Percentiles rank a stretch among this genome's conserved stretches.
Evolutionary conservation across 495 filamentous ascomycete species (phyloP).

Genomic region (Trichocladium antarcticum): DNA sequence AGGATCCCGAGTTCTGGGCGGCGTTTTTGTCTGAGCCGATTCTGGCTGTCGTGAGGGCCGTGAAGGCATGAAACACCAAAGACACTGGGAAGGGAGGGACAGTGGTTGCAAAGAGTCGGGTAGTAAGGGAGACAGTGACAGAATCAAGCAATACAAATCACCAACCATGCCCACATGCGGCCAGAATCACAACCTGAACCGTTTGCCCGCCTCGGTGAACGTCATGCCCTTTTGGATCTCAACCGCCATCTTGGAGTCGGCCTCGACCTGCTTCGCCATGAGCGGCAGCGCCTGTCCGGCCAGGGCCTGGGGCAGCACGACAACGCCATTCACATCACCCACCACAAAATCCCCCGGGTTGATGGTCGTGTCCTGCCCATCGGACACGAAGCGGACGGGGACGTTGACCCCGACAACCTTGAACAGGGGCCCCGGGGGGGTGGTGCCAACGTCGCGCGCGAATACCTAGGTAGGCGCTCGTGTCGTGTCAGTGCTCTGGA

Average conservation of each 20-base stretch:
- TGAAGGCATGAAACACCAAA: too few species aligned
- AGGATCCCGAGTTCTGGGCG: conserved; percentile 20
- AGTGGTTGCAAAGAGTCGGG: too few species aligned
- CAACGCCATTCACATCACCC: conserved; percentile 47
- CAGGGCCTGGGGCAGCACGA: conserved; percentile 35
- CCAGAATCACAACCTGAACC: conserved; percentile 24
- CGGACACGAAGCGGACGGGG: conserved; percentile 29
- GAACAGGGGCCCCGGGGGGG: conserved; percentile 36
- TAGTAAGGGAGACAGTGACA: too few species aligned
- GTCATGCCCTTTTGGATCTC: conserved; percentile 41
- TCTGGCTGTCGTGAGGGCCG: conserved; percentile 12
- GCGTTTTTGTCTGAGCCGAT: conserved; percentile 18
- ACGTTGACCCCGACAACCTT: conserved; percentile 37
- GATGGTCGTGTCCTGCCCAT: conserved; percentile 39
- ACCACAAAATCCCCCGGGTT: conserved; percentile 48
- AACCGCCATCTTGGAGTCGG: conserved; percentile 42
- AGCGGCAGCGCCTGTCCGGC: conserved; percentile 38
- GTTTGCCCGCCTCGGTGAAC: conserved; percentile 44
- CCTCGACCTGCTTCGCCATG: conserved; percentile 42
- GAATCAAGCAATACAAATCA: too few species aligned
- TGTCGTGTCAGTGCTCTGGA: too few species aligned
- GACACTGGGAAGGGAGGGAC: too few species aligned
- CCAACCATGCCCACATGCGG: too few species aligned
- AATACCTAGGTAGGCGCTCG: conserved; percentile 40
- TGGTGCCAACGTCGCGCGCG: conserved; percentile 43